Evolutionary conservation across 2,329 filamentous ascomycete genomes (phyloP).

Genomic region (Neofusicoccum laricinum): DNA sequence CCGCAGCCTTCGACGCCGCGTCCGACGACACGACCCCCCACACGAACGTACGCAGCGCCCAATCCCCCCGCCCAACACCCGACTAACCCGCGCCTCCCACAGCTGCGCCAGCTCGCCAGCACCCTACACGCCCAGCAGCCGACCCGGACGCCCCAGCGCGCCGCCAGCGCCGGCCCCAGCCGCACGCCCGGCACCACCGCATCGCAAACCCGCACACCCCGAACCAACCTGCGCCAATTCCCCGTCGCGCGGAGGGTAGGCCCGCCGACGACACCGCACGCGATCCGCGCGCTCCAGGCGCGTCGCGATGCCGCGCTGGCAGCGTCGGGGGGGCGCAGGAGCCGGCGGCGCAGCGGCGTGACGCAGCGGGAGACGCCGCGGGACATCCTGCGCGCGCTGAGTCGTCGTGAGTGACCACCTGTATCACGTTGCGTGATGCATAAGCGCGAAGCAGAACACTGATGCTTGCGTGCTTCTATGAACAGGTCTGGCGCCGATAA

Average conservation of each 20-base stretch:
- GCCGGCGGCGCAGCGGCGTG: conserved; percentile 47
- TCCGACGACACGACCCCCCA: conserved; percentile 21
- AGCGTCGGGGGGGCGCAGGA: conserved; percentile 39
- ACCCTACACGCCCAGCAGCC: conserved; percentile 27
- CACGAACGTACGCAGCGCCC: conserved; percentile 21
- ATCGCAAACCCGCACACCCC: conserved; percentile 29
- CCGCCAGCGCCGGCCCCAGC: conserved; percentile 32
- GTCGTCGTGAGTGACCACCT: conserved; percentile 41
- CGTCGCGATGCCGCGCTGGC: conserved; percentile 50
- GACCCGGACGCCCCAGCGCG: conserved; percentile 35
- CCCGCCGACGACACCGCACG: conserved; percentile 55
- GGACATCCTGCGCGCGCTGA: conserved; percentile 52
- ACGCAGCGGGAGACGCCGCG: conserved; percentile 55
- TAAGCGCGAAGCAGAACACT: neutral
- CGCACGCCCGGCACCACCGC: conserved; percentile 31
- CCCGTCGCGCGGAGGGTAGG: conserved; percentile 26
- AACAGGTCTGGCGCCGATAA: conserved; percentile 46
- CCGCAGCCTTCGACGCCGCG: conserved; percentile 3
- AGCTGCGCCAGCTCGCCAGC: conserved; percentile 31
- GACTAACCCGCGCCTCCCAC: neutral
- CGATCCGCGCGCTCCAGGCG: conserved; percentile 53
- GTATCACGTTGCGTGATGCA: neutral
- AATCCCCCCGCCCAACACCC: neutral
- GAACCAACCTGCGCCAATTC: conserved; percentile 31
- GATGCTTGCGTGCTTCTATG: conserved; percentile 28